Conservation (phyloP, 2,329 filamentous ascomycete genomes). For the Tolypocladium nubicola region DNA sequence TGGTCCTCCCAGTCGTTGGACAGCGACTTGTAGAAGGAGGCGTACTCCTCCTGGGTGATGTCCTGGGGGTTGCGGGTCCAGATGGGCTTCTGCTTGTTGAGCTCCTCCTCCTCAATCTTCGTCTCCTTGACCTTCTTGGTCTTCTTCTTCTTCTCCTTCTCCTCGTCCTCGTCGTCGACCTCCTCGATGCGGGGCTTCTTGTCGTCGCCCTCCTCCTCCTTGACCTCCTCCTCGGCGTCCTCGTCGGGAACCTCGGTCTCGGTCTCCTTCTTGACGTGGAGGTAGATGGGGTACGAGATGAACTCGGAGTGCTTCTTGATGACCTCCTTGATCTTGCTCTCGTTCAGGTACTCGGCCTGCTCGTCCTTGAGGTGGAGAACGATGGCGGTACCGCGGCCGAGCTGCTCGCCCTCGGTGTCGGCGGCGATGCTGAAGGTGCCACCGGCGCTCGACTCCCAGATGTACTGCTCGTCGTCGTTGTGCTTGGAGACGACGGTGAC, state of each 20-base stretch:
- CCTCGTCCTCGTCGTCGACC: constrained; percentile 76
- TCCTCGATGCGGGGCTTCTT: constrained; percentile 97
- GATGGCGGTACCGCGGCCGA: constrained; percentile 95
- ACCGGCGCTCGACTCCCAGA: constrained; percentile 97
- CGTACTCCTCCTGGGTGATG: constrained; percentile 94
- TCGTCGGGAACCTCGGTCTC: constrained; percentile 98
- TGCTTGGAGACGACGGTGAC: constrained; percentile 95
- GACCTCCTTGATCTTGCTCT: constrained; percentile 99
- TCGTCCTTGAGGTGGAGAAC: constrained; percentile 99
- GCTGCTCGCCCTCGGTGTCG: constrained; percentile 81
- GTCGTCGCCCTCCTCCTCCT: constrained; percentile 62
- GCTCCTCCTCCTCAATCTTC: constrained; percentile 97
- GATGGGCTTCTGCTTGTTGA: constrained; percentile 99
- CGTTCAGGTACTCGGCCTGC: constrained; percentile 96
- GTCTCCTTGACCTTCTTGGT: constrained; percentile 99
- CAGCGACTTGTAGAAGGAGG: constrained; percentile 98
- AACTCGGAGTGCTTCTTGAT: constrained; percentile 99
- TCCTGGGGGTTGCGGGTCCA: constrained; percentile 97
- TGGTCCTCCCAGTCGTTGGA: constrained; percentile 99
- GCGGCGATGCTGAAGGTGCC: constrained; percentile 90
- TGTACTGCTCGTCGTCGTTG: constrained; percentile 99
- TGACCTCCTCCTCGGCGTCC: constrained; percentile 66
- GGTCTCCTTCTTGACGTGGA: constrained; percentile 97
- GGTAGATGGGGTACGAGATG: constrained; percentile 99
- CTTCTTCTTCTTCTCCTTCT: constrained; percentile 88